phyloP scores from a whole-genome alignment of 2,329 filamentous ascomycete species.

The Aspergillus cejpii region DNA sequence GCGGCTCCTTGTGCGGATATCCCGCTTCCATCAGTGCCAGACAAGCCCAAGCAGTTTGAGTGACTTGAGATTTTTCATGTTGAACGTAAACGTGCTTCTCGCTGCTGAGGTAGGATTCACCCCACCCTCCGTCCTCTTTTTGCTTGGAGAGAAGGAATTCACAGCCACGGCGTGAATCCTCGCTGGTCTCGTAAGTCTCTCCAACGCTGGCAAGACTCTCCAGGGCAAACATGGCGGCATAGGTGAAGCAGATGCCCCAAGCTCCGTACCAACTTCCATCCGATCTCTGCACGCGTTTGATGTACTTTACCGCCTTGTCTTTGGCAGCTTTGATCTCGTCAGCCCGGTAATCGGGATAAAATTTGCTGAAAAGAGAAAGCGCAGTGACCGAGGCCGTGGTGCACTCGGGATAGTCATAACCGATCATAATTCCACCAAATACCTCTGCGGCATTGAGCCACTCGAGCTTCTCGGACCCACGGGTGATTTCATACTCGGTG shows the following conservation, averaged over 20 bases:
- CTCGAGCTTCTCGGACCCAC: constrained; percentile 72
- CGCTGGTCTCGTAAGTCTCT: constrained; percentile 70
- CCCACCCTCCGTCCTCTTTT: constrained; percentile 87
- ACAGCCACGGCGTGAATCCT: constrained; percentile 65
- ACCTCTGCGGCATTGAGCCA: constrained; percentile 92
- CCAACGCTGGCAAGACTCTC: constrained; percentile 77
- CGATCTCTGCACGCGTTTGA: constrained; percentile 66
- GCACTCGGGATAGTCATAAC: constrained; percentile 97
- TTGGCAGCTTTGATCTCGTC: constrained; percentile 70
- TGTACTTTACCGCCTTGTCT: constrained; percentile 68
- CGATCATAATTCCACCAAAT: constrained; percentile 95
- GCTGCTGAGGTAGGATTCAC: constrained; percentile 83
- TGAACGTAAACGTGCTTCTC: constrained; percentile 69
- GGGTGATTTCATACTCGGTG: constrained; percentile 79
- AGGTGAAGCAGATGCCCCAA: constrained; percentile 98
- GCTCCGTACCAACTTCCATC: constrained; percentile 97
- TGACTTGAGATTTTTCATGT: constrained; percentile 76
- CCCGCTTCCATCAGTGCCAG: constrained; percentile 75
- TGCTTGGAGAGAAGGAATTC: constrained; percentile 81
- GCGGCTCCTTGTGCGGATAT: constrained; percentile 66
- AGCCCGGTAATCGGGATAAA: constrained; percentile 73
- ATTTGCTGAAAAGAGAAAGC: constrained; percentile 69
- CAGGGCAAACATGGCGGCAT: constrained; percentile 91
- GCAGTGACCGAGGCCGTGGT: constrained; percentile 91
- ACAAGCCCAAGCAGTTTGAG: constrained; percentile 88